Evolutionary conservation across 345 rosid genomes (phyloP), one percentile per base, ranked within the genome.

Genomic region (Syzygium aromaticum): DNA sequence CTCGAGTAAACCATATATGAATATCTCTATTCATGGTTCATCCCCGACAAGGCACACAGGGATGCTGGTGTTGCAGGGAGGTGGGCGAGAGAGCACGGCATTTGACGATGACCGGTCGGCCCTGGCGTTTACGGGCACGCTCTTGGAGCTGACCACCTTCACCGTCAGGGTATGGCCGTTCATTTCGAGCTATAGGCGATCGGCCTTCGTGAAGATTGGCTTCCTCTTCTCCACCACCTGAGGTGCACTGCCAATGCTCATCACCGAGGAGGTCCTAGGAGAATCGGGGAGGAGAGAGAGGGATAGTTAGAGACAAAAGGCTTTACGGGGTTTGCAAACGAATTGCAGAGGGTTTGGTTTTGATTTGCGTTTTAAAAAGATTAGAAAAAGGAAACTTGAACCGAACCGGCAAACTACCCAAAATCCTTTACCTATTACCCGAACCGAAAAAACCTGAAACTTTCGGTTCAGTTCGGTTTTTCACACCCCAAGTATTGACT

Each of bases 11-110:
- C 46, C 46, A 43, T 43, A 43, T 5, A 43, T 43, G 46, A 43
- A 43, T 43, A 5, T 43, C 46, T 43, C 46, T 43, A 6, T 43
- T 43, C 46, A 43, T 43, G 46, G 46, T 43, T 95, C 97, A 77
- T 95, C 97, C 7, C 97, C 96, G 21, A 95, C 87, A 78, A 94
- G 94, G 86, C 96, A 95, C 92, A 94, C 96, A 46, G 95, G 89
- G 90, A 94, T 94, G 82, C 93, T 92, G 84, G 91, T 86, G 84
- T 89, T 91, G 67, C 93, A 94, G 77, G 90, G 90, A 49, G 91
- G 90, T 77, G 51, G 92, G 85, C 85, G 95, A 59, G 63, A 94
- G 87, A 51, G 90, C 86, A 53, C 90, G 89, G 63, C 86, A 63
- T 63, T 84, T 61, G 87, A 56, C 6, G 87, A 80, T 46, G 85